A percentile compares a stretch with the other conserved stretches of the same genome.
Evolutionary conservation across 208 protist genomes (phyloP).

Genomic region (Acanthamoeba culbertsoni): DNA sequence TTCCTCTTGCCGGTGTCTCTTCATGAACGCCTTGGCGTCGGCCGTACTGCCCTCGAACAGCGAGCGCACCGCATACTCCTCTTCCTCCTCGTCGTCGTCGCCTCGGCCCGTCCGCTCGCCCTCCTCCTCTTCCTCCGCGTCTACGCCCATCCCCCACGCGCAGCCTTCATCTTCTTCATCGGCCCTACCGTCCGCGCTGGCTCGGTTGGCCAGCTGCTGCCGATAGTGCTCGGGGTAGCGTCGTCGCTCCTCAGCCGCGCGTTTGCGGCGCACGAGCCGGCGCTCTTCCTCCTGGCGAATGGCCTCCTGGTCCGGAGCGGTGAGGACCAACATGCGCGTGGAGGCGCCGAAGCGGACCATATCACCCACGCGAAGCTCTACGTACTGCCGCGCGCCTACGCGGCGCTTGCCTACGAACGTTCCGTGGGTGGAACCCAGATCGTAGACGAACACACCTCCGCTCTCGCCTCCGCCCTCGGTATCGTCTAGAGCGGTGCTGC

Average conservation of each 20-base stretch:
- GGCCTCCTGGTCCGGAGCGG: not conserved
- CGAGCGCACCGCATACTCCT: not conserved
- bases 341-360: conserved; percentile 13
- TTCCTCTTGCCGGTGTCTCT: not conserved
- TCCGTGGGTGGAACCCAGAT: conserved; percentile 31
- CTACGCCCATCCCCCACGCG: not conserved
- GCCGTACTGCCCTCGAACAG: conserved; percentile 21
- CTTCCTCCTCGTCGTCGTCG: not conserved
- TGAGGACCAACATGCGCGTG: not conserved
- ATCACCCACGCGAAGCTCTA: not conserved
- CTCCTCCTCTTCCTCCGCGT: conserved; percentile 32
- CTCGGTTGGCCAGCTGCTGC: not conserved
- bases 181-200: not conserved
- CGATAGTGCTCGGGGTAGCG: not conserved
- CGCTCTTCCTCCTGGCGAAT: not conserved
- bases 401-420: conserved; percentile 2
- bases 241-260: not conserved
- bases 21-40: conserved; percentile 35
- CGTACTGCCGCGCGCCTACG: not conserved
- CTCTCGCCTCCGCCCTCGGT: not conserved
- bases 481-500: not conserved
- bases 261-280: not conserved
- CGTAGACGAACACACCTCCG: conserved; percentile 19
- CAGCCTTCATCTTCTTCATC: not conserved
- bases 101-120: not conserved